phyloP scores from a whole-genome alignment of 2,329 filamentous ascomycete species.

The Colletotrichum lupini region DNA sequence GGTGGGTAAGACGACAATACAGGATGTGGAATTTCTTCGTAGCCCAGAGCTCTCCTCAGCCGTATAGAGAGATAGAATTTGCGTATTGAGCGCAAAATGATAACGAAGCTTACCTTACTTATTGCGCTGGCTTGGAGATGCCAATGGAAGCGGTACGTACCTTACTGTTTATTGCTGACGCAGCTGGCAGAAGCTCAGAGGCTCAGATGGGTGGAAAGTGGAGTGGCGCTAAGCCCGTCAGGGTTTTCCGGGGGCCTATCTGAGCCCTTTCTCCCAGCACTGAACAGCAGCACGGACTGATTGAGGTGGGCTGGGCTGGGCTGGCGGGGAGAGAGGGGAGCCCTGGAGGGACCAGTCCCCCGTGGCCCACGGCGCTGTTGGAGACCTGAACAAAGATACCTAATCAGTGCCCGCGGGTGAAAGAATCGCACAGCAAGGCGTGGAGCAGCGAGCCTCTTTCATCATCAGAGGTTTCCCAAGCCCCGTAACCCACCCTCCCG shows the following conservation, averaged over 20 bases:
- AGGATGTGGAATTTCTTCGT: neutral
- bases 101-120: neutral
- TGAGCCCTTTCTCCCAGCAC: neutral
- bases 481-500: constrained; percentile 37
- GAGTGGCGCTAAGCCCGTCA: neutral
- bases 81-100: constrained; percentile 11
- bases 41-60: neutral
- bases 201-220: neutral
- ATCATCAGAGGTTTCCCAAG: constrained; percentile 32
- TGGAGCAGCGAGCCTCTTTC: constrained; percentile 35
- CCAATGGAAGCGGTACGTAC: constrained; percentile 13
- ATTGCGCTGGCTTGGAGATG: too few relatives aligned
- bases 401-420: neutral
- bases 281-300: neutral
- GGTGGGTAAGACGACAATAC: neutral
- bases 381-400: neutral
- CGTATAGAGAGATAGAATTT: neutral
- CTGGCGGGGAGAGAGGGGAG: neutral
- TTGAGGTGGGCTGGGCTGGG: neutral
- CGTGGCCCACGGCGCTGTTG: neutral
- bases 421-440: neutral
- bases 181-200: neutral
- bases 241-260: neutral
- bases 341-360: neutral
- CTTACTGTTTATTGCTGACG: neutral